Evolutionary conservation across 164 flowering plant species (phyloP).

Genomic region (Saururus chinensis): DNA sequence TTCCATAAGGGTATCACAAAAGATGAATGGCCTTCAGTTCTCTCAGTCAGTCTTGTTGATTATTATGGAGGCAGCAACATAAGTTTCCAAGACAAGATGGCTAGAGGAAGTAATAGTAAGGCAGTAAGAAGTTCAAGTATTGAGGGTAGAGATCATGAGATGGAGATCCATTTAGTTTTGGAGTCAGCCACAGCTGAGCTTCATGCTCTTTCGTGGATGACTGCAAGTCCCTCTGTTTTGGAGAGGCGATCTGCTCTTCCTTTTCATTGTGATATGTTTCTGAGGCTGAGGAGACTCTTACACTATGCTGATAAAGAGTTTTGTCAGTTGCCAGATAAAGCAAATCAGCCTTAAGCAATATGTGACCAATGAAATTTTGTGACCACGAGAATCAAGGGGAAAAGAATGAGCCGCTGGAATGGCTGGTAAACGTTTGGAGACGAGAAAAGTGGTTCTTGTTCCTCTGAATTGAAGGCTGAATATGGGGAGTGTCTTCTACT

Average conservation of each 20-base stretch:
- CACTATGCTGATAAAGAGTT: conserved; percentile 85
- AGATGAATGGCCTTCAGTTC: conserved; percentile 90
- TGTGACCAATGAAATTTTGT: neutral
- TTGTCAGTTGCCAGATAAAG: conserved; percentile 31
- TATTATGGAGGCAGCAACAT: conserved; percentile 58
- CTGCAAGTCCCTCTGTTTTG: conserved; percentile 77
- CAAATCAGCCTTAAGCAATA: conserved; percentile 8
- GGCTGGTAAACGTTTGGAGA: neutral
- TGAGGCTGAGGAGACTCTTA: conserved; percentile 79
- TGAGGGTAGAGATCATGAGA: conserved; percentile 45
- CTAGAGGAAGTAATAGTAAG: conserved; percentile 29
- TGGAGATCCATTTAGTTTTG: conserved; percentile 59
- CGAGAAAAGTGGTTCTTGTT: neutral
- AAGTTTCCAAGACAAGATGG: conserved; percentile 40
- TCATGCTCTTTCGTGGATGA: conserved; percentile 97
- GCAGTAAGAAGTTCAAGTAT: conserved; percentile 31
- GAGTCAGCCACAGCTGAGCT: conserved; percentile 82
- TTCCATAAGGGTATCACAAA: conserved; percentile 43
- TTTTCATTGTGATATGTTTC: conserved; percentile 87
- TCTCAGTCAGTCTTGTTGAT: conserved; percentile 76
- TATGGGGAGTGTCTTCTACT: neutral
- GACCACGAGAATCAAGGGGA: neutral
- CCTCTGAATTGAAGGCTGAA: neutral
- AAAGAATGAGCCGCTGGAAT: neutral
- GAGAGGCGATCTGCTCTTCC: conserved; percentile 85